phyloP scores from a whole-genome alignment of 2,329 filamentous ascomycete species.

The Alternaria sp. region DNA sequence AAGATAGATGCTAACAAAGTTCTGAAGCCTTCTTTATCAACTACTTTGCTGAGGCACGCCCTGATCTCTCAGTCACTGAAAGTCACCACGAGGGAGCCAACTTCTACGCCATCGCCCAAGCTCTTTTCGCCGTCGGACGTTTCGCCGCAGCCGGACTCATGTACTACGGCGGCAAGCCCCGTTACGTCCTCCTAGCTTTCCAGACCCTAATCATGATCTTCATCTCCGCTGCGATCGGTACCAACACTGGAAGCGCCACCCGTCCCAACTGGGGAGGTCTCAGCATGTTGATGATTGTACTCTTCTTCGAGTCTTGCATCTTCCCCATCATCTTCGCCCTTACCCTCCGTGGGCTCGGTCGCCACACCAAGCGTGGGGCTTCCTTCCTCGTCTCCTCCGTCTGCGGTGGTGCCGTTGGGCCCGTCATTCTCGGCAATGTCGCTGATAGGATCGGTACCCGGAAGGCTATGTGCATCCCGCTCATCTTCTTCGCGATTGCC shows the following conservation, averaged over 20 bases:
- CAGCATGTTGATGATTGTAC: slow-evolving; percentile 49
- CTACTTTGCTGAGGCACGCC: slow-evolving; percentile 48
- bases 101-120: slow-evolving; percentile 52
- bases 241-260: slow-evolving; percentile 40
- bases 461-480: slow-evolving; percentile 49
- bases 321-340: slow-evolving; percentile 53
- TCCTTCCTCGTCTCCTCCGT: slow-evolving; percentile 51
- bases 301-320: slow-evolving; percentile 53
- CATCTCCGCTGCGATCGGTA: slow-evolving; percentile 45
- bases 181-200: slow-evolving; percentile 49
- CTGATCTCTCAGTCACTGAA: slow-evolving; percentile 34
- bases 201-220: slow-evolving; percentile 51
- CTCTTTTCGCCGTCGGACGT: slow-evolving; percentile 49
- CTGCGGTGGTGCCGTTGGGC: slow-evolving; percentile 49
- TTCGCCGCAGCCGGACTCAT: slow-evolving; percentile 52
- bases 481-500: slow-evolving; percentile 48
- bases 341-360: slow-evolving; percentile 49
- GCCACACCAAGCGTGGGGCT: slow-evolving; percentile 53
- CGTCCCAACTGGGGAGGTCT: slow-evolving; percentile 50
- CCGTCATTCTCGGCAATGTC: slow-evolving; percentile 49
- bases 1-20: too few relatives aligned
- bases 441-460: slow-evolving; percentile 45
- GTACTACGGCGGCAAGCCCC: slow-evolving; percentile 48
- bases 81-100: slow-evolving; percentile 49
- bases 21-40: slow-evolving; percentile 51